Evolutionary conservation across 108 stramenopile species (phyloP).

Genomic region (Skeletonema costatum): DNA sequence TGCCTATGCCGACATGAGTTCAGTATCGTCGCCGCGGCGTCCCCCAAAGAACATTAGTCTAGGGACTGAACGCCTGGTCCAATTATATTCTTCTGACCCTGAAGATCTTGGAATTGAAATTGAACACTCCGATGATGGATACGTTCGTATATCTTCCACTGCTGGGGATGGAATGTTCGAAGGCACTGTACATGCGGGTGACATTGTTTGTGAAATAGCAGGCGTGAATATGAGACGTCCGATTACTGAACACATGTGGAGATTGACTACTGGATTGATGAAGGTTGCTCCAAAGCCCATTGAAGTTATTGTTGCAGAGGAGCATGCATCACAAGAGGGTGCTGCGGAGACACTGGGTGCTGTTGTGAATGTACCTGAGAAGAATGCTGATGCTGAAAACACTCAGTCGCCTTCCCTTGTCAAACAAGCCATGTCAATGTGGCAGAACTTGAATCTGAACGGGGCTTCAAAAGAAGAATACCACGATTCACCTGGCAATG

Average conservation of each 20-base stretch:
- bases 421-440: constrained; percentile 1
- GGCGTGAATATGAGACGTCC: constrained; percentile 83
- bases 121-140: constrained; percentile 31
- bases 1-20: background rate
- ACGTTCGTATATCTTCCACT: constrained; percentile 24
- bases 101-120: constrained; percentile 15
- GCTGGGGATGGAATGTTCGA: constrained; percentile 17
- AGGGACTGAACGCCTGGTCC: constrained; percentile 32
- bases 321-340: constrained; percentile 24
- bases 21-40: background rate
- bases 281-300: constrained; percentile 84
- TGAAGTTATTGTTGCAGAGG: constrained; percentile 62
- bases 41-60: background rate
- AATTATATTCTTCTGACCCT: constrained; percentile 33
- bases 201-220: constrained; percentile 81
- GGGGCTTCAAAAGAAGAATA: background rate
- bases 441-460: background rate
- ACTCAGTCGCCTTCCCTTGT: background rate
- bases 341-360: constrained; percentile 31
- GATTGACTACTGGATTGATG: constrained; percentile 80
- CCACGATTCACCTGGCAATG: background rate
- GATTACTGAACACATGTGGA: constrained; percentile 90
- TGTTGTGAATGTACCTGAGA: constrained; percentile 6
- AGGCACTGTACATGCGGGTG: constrained; percentile 64
- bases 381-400: background rate